These are phyloP conservation scores for Glebionis coronaria DNA, from an alignment of 129 eudicot genomes.

Conservation along the genomic window DNA sequence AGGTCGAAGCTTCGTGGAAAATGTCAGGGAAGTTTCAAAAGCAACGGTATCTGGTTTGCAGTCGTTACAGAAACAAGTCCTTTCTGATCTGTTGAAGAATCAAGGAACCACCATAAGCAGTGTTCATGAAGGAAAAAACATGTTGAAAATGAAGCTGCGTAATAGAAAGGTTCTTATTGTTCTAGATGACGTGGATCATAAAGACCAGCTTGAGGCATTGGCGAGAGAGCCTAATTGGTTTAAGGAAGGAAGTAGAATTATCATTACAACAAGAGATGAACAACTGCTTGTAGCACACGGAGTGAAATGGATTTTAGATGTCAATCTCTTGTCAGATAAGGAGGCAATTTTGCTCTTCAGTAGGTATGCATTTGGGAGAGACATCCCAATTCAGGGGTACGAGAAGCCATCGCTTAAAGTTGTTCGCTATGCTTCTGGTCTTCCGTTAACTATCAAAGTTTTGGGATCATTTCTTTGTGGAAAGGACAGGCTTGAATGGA, in stretches of 20 bases:
- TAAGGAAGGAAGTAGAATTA: conserved; percentile 13
- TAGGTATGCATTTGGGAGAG: conserved; percentile 4
- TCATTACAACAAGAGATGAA: conserved; percentile 13
- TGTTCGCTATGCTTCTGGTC: conserved; percentile 11
- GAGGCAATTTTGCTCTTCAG: conserved; percentile 10
- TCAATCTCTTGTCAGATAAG: neutral
- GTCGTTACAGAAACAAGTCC: conserved; percentile 9
- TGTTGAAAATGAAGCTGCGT: neutral
- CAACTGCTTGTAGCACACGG: neutral
- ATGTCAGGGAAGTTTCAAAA: conserved; percentile 12
- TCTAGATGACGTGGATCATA: conserved; percentile 22
- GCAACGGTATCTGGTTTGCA: neutral
- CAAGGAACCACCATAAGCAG: neutral
- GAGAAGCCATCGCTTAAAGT: neutral
- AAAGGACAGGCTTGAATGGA: conserved; percentile 8
- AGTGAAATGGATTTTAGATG: neutral
- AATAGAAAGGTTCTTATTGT: conserved; percentile 12
- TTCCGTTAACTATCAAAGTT: conserved; percentile 10
- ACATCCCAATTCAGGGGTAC: neutral
- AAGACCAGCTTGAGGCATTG: neutral
- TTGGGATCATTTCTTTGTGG: neutral
- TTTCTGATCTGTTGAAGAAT: neutral
- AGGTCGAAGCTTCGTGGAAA: neutral
- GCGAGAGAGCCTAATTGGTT: neutral
- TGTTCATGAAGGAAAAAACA: conserved; percentile 13